Base-by-base conservation (phyloP, 2,329 filamentous ascomycete genomes). In the Neopestalotiopsis sp. region DNA sequence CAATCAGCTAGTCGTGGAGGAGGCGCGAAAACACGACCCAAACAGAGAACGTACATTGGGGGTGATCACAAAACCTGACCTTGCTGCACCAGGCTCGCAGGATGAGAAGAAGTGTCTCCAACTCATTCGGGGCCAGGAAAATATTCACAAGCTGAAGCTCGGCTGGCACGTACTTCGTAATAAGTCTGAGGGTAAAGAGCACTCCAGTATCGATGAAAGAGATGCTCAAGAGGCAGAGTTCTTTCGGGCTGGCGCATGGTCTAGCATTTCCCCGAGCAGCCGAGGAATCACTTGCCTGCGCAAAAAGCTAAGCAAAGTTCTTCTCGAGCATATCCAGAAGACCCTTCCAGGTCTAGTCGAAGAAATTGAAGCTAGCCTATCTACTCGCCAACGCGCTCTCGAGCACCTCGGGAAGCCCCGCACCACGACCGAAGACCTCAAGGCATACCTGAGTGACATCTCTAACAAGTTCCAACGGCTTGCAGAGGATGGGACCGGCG, bases 31-130 rank as follows among this genome's bases (percentile, higher is more conserved):
- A 0, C 74, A 73, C 13, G 78, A 81, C 61, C 69, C 69, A 0
- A 64, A 42, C 1, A 76, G 77, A 82, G 68, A 76, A 76, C 83
- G 88, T 1, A 90, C 88, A 0, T 76, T 90, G 0, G 86, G 88
- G 0, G 84, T 90, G 67, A 83, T 90, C 67, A 90, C 88, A 0
- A 89, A 89, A 72, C 85, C 86, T 0, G 87, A 90, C 70, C 75
- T 77, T 3, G 75, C 86, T 0, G 73, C 72, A 0, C 66, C 76
- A 0, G 81, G 80, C 0, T 81, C 81, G 0, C 75, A 77, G 0
- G 80, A 82, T 5, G 82, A 88, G 68, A 70, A 68, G 1, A 75
- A 70, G 1, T 86, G 81, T 69, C 70, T 81, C 1, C 71, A 71
- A n/a, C 65, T 83, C 0, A 76, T 77, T 1, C 75, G 75, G n/a